Evolutionary conservation across 73 alveolate genomes (phyloP).

Genomic region (Paramecium bursaria): DNA sequence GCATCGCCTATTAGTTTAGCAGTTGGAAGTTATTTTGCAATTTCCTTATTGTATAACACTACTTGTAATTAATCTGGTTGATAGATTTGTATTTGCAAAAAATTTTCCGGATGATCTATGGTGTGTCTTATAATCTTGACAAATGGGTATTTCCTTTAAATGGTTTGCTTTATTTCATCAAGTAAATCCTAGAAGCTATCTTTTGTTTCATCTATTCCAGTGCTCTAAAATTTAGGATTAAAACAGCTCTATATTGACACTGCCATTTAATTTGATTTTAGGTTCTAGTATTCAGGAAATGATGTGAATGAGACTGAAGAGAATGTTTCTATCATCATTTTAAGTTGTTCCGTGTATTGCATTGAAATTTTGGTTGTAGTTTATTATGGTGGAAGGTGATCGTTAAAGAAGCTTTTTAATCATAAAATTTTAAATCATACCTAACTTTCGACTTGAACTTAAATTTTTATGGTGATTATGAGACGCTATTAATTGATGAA

Average conservation of each 20-base stretch:
- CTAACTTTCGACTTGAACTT: constrained; percentile 59
- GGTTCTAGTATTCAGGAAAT: constrained; percentile 7
- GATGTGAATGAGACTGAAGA: neutral
- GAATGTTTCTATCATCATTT: neutral
- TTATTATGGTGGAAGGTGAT: constrained; percentile 6
- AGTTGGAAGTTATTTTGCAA: constrained; percentile 18
- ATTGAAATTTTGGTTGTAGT: constrained; percentile 32
- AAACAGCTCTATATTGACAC: constrained; percentile 28
- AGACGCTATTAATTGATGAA: constrained; percentile 7
- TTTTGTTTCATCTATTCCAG: constrained; percentile 12
- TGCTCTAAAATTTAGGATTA: constrained; percentile 38
- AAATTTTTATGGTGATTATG: constrained; percentile 48
- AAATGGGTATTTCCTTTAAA: constrained; percentile 52
- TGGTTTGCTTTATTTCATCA: constrained; percentile 52
- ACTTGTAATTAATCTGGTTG: constrained; percentile 4
- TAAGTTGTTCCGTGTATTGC: constrained; percentile 3
- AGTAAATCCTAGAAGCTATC: constrained; percentile 38
- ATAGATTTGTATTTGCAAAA: constrained; percentile 14
- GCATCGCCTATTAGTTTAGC: constrained; percentile 32
- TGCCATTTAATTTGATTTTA: constrained; percentile 14
- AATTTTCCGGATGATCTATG: constrained; percentile 34
- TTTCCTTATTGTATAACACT: constrained; percentile 7
- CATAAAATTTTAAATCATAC: neutral
- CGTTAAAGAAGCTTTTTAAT: constrained; percentile 46
- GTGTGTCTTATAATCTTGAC: neutral